phyloP scores from a whole-genome alignment of 345 rosid genomes.

The Salix suchowensis region DNA sequence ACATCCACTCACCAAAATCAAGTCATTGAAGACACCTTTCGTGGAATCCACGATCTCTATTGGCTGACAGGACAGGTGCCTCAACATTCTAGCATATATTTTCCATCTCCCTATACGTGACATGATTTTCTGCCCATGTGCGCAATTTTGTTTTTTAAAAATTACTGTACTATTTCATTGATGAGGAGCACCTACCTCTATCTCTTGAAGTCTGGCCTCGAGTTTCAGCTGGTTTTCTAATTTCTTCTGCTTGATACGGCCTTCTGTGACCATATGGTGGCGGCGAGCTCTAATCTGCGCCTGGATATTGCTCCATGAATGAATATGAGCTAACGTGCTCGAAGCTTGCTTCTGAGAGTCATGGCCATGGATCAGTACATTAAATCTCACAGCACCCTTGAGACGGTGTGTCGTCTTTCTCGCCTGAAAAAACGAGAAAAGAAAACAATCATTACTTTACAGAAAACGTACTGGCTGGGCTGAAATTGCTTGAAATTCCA shows the following conservation, averaged over 20 bases:
- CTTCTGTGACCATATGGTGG: constrained; percentile 66
- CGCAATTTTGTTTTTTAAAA: too few species aligned
- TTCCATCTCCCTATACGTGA: too few species aligned
- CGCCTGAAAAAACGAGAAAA: constrained; percentile 39
- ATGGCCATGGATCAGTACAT: constrained; percentile 48
- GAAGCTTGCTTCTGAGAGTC: constrained; percentile 53
- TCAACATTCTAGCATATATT: too few species aligned
- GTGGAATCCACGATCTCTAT: too few species aligned
- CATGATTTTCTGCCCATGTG: too few species aligned
- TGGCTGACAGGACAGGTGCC: too few species aligned
- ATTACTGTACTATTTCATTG: not conserved
- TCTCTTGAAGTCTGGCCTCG: constrained; percentile 60
- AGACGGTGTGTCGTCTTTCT: constrained; percentile 41
- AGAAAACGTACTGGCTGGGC: not conserved
- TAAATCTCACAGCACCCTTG: constrained; percentile 54
- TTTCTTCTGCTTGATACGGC: constrained; percentile 58
- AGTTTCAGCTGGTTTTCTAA: constrained; percentile 67
- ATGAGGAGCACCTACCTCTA: constrained; percentile 36
- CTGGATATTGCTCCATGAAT: constrained; percentile 75
- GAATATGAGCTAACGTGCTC: constrained; percentile 47
- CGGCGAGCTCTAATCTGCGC: constrained; percentile 57
- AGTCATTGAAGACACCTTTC: not conserved
- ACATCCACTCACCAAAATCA: not conserved
- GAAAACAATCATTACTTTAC: not conserved
- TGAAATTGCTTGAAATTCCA: not conserved